These are phyloP conservation scores for Penicillium sp. DNA, from an alignment of 2,329 filamentous ascomycete species.

Conservation along the genomic window DNA sequence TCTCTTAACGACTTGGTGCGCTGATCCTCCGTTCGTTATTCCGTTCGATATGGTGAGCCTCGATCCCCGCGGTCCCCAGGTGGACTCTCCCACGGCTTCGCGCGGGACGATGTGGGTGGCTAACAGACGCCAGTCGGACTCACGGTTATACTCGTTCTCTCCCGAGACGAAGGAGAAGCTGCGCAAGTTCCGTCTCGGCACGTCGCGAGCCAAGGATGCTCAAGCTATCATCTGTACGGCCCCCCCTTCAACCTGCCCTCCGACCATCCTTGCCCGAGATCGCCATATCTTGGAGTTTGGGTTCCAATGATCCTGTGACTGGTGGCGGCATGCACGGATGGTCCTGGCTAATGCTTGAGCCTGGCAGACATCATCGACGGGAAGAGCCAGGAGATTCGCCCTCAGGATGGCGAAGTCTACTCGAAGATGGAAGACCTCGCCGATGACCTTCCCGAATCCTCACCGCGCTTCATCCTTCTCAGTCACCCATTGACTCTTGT, in stretches of 20 bases:
- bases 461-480: constrained; percentile 82
- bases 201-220: constrained; percentile 78
- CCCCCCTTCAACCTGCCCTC: constrained; percentile 5
- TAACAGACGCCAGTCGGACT: constrained; percentile 62
- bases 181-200: constrained; percentile 89
- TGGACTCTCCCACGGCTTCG: neutral
- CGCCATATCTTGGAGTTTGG: neutral
- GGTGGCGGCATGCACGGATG: too few species aligned
- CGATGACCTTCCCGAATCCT: constrained; percentile 89
- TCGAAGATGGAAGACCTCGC: constrained; percentile 73
- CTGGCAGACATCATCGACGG: constrained; percentile 81
- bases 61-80: neutral
- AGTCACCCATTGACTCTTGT: constrained; percentile 89
- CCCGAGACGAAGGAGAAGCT: constrained; percentile 84
- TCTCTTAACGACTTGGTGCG: too few species aligned
- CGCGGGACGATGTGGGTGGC: neutral
- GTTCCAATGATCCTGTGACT: too few species aligned
- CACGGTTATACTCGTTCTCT: constrained; percentile 88
- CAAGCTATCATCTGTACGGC: constrained; percentile 91
- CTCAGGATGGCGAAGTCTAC: constrained; percentile 78
- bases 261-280: neutral
- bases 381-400: constrained; percentile 81
- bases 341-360: neutral
- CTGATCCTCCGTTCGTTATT: too few species aligned
- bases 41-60: neutral